Evolutionary conservation across 306 rosid species (phyloP).

Genomic region (Sindora glabra): DNA sequence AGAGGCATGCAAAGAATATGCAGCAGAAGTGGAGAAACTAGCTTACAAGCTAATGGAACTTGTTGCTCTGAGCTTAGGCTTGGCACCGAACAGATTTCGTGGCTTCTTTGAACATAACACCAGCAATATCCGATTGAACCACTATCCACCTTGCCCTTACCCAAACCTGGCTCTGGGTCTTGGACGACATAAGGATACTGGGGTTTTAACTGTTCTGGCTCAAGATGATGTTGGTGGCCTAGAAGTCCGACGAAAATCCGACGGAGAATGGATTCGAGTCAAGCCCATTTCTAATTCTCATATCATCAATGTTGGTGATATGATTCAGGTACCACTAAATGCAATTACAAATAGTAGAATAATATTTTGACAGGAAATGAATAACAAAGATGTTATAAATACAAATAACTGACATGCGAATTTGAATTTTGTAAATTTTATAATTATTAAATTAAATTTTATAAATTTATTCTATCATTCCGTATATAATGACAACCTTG

Average conservation of each 20-base stretch:
- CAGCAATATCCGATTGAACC: slow-evolving; percentile 21
- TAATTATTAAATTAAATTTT: too few species aligned
- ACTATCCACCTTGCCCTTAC: slow-evolving; percentile 23
- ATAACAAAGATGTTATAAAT: too few species aligned
- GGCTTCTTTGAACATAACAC: slow-evolving; percentile 11
- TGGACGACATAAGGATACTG: slow-evolving; percentile 21
- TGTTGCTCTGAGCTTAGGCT: slow-evolving; percentile 23
- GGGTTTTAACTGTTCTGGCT: slow-evolving; percentile 16
- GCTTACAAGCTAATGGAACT: slow-evolving; percentile 30
- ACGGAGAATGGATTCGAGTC: slow-evolving; percentile 15
- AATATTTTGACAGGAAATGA: too few species aligned
- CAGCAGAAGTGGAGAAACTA: slow-evolving; percentile 36
- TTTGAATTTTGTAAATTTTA: too few species aligned
- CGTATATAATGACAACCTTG: neutral
- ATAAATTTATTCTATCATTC: too few species aligned
- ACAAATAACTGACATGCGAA: too few species aligned
- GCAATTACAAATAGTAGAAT: too few species aligned
- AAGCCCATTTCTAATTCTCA: slow-evolving; percentile 11
- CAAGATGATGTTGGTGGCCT: slow-evolving; percentile 22
- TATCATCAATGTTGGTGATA: slow-evolving; percentile 19
- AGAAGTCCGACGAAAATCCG: neutral
- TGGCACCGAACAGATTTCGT: neutral
- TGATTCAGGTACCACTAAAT: slow-evolving; percentile 7
- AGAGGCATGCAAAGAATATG: slow-evolving; percentile 31
- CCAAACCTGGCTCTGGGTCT: slow-evolving; percentile 29